Evolutionary conservation across 306 rosid genomes (phyloP), one percentile per base, ranked within the genome.

Genomic region (Begonia fuchsioides): DNA sequence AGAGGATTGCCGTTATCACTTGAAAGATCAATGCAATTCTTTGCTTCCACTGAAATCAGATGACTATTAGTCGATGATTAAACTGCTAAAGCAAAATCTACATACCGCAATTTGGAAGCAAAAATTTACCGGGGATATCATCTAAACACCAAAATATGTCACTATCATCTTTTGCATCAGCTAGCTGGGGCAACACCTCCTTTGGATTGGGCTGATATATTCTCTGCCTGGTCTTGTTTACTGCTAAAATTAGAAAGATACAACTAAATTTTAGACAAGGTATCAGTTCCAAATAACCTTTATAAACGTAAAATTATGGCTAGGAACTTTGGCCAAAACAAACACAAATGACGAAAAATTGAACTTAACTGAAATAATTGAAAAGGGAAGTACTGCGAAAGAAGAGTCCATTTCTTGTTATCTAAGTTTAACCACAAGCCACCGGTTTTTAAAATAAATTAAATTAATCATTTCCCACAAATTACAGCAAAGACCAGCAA

Each of bases 101-200:
- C 45, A 46, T 51, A 11, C 12, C 8, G 17, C 12, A 19, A 47
- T 39, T 17, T 35, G 15, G 19, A 44, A 57, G 65, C 49, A 57
- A 60, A 20, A 44, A 55, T 54, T 46, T 69, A 90, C 98, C 98
- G 65, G 92, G 71, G 49, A 90, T 72, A 63, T 82, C 83, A 73
- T 82, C 92, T 48, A 73, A 67, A 38, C 65, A 70, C 98, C 98
- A 90, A 43, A 79, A 90, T 16, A 63, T 51, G 66, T 85, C 92
- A 60, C 63, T 74, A 67, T 79, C 95, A 60, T 76, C n/a, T n/a
- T n/a, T n/a, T n/a, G n/a, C 79, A 55, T 71, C 82, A 44, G 68
- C 57, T 63, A 17, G 57, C 47, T 38, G 26, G 38, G 17, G 74
- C n/a, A n/a, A n/a, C n/a, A n/a, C n/a, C n/a, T n/a, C n/a, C n/a